Conservation (phyloP, 768 basidiomycete species). For the Boletus eberwhitei region DNA sequence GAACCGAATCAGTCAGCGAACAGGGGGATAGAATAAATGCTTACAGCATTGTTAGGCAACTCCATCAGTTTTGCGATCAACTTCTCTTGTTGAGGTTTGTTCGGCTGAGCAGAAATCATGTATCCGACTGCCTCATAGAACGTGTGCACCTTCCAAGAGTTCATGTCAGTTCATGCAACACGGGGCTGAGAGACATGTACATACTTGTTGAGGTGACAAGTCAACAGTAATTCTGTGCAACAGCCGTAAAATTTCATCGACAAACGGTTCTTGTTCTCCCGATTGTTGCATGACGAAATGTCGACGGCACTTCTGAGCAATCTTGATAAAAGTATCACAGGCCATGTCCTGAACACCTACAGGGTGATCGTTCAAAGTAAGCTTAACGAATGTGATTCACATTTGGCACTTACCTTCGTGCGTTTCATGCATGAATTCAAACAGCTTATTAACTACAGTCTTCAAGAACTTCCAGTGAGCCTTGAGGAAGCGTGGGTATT, state of each 20-base stretch:
- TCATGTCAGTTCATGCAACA: slow-evolving; percentile 9
- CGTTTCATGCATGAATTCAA: slow-evolving; percentile 99
- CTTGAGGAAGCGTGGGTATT: slow-evolving; percentile 98
- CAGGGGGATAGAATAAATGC: slow-evolving; percentile 26
- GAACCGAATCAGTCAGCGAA: neutral
- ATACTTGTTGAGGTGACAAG: slow-evolving; percentile 80
- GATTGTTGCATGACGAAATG: slow-evolving; percentile 99
- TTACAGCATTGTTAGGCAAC: slow-evolving; percentile 90
- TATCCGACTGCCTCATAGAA: slow-evolving; percentile 99
- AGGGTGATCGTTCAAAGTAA: slow-evolving; percentile 1
- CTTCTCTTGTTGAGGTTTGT: slow-evolving; percentile 95
- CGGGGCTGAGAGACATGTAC: neutral
- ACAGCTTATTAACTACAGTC: slow-evolving; percentile 98
- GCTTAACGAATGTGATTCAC: neutral
- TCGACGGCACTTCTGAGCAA: slow-evolving; percentile 95
- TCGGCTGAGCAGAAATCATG: slow-evolving; percentile 99
- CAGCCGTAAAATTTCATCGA: slow-evolving; percentile 91
- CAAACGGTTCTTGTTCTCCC: slow-evolving; percentile 94
- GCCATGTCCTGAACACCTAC: slow-evolving; percentile 99
- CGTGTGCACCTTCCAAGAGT: slow-evolving; percentile 67
- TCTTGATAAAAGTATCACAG: slow-evolving; percentile 99
- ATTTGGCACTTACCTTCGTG: slow-evolving; percentile 68
- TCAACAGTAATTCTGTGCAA: slow-evolving; percentile 94
- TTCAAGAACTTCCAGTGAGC: slow-evolving; percentile 99
- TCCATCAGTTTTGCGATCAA: slow-evolving; percentile 96